Conservation (phyloP, 164 flowering plant species). For the Litsea cubeba region DNA sequence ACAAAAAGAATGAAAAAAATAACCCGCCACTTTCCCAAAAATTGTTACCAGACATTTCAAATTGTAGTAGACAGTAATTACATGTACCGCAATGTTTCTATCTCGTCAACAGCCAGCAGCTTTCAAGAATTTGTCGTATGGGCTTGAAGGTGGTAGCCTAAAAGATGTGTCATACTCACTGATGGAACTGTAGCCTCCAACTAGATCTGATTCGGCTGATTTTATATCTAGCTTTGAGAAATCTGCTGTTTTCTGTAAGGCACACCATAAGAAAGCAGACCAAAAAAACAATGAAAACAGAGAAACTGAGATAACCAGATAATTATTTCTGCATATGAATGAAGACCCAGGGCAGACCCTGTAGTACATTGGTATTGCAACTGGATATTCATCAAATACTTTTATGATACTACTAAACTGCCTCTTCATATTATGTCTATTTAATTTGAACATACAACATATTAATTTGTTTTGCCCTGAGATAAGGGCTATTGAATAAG, state of each 20-base stretch:
- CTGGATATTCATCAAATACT: too few species aligned
- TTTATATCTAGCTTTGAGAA: conserved; percentile 17
- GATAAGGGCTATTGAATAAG: too few species aligned
- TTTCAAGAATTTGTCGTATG: conserved; percentile 86
- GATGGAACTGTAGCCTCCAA: conserved; percentile 23
- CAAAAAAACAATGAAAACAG: background rate
- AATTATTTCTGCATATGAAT: too few species aligned
- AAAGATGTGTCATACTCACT: conserved; percentile 49
- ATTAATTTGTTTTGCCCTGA: too few species aligned
- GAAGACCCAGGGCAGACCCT: too few species aligned
- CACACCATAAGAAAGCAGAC: background rate
- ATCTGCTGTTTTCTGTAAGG: conserved; percentile 20
- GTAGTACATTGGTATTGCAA: too few species aligned
- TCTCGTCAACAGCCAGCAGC: conserved; percentile 78
- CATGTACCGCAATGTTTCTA: background rate
- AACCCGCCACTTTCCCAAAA: background rate
- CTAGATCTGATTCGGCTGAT: conserved; percentile 17
- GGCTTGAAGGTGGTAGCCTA: conserved; percentile 84
- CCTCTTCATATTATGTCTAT: too few species aligned
- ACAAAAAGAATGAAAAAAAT: conserved; percentile 20
- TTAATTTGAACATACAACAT: too few species aligned
- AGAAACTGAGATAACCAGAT: background rate
- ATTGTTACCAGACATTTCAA: background rate
- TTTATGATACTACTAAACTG: too few species aligned
- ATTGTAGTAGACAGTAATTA: background rate